Percentiles rank a stretch among this genome's conserved stretches.
Conservation (phyloP, 768 basidiomycete species). For the Lentinula sp. region DNA sequence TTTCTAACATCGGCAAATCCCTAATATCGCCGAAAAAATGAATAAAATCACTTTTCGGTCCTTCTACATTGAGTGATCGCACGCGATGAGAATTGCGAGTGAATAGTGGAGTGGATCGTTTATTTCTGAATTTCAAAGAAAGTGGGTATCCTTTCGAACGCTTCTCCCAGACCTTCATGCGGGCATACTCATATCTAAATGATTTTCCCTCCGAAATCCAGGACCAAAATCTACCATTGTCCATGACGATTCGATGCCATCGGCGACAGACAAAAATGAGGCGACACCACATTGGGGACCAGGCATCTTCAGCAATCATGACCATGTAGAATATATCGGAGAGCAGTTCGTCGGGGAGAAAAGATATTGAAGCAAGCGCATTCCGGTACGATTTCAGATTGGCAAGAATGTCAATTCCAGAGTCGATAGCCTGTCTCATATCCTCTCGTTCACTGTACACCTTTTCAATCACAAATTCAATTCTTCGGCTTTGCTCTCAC, state of each 20-base stretch:
- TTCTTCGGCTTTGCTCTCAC: neutral
- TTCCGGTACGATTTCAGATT: slow-evolving; percentile 1
- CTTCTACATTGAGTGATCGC: neutral
- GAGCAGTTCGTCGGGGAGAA: slow-evolving; percentile 3
- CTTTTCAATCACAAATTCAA: no score
- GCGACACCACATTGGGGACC: neutral
- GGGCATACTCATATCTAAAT: neutral
- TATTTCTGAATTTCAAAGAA: neutral
- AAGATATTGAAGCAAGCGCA: neutral
- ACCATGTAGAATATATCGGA: neutral
- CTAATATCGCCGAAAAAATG: neutral
- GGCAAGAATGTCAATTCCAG: neutral
- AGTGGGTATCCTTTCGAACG: slow-evolving; percentile 3
- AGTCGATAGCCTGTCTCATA: neutral
- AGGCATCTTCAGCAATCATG: neutral
- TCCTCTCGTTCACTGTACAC: neutral
- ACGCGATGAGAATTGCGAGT: neutral
- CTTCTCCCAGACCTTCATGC: neutral
- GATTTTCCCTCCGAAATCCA: neutral
- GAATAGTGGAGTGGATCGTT: neutral
- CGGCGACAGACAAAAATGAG: slow-evolving; percentile 1
- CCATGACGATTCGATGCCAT: neutral
- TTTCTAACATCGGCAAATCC: neutral
- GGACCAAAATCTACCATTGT: neutral
- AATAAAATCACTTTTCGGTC: neutral